Percentiles rank a stretch among this genome's conserved stretches.
Evolutionary conservation across 805 yeast genomes (phyloP).

Genomic region (Candida montana): DNA sequence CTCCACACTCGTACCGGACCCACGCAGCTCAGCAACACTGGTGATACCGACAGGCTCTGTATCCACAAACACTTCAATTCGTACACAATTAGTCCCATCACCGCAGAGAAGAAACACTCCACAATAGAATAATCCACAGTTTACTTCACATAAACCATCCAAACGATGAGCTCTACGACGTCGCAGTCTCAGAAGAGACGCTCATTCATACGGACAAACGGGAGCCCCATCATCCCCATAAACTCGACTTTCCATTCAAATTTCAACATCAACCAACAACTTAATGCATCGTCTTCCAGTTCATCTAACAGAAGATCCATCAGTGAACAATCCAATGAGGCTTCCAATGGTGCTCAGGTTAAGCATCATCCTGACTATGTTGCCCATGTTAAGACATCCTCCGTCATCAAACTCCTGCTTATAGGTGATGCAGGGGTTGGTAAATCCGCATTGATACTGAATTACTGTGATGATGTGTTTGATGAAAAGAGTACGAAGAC

Average conservation of each 20-base stretch:
- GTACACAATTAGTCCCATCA: no score
- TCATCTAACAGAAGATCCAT: slow-evolving; percentile 13
- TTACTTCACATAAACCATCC: no score
- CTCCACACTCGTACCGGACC: no score
- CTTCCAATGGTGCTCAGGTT: slow-evolving; percentile 5
- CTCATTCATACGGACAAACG: slow-evolving; percentile 19
- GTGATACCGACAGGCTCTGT: no score
- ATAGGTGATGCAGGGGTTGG: slow-evolving; percentile 47
- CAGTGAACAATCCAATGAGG: slow-evolving; percentile 12
- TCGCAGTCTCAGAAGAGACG: slow-evolving; percentile 17
- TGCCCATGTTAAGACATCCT: slow-evolving; percentile 14
- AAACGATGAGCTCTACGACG: no score
- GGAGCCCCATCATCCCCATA: slow-evolving; percentile 26
- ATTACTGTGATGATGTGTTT: slow-evolving; percentile 35
- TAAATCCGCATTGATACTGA: slow-evolving; percentile 40
- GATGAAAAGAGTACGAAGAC: slow-evolving; percentile 31
- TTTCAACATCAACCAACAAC: slow-evolving; percentile 20
- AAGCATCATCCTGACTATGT: slow-evolving; percentile 19
- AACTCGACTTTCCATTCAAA: slow-evolving; percentile 21
- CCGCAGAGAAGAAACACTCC: no score
- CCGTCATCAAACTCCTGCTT: slow-evolving; percentile 32
- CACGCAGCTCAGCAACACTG: no score
- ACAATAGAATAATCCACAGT: no score
- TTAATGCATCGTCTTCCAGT: slow-evolving; percentile 5
- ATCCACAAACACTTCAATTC: no score